Evolutionary conservation across 768 basidiomycete genomes (phyloP), one percentile per base, ranked within the genome.

Genomic region (Collybia nuda): DNA sequence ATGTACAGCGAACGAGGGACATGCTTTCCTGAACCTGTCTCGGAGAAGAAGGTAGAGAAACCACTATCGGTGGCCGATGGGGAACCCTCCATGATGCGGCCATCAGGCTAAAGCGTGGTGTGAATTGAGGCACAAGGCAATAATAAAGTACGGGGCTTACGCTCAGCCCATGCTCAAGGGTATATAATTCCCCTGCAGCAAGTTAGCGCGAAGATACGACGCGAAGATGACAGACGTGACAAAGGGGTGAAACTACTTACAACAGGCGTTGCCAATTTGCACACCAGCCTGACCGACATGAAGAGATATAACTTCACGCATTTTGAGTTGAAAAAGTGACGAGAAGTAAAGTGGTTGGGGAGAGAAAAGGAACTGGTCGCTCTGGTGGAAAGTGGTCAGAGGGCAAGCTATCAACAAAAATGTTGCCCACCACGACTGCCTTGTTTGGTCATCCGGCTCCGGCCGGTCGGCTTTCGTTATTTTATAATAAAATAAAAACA

Each of bases 281-380:
- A 91, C 88, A 85, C 93, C 94, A 66, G 96, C 97, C 79, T 99
- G 97, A 66, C 96, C 96, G 68, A 98, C 95, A 75, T 98, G 93
- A 67, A 98, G 81, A 60, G 93, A 96, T 79, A 97, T 96, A 73
- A 98, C 94, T 88, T 92, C 90, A 80, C 90, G 88, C 90, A 92
- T 92, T 71, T 63, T 77, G 64, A 44, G 62, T 66, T 56, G 51
- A 37, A 52, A 45, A 54, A 21, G 32, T 43, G 53, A 47, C 51
- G 39, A 56, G 40, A 48, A 39, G 23, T 38, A 17, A 36, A 38
- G 54, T 53, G 46, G 49, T 54, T 40, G 47, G 40, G 49, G 41
- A 32, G 56, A 54, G 55, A 63, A 53, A 57, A 48, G 54, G 54
- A 56, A 55, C 48, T 58, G 41, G 44, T 52, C 37, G 52, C 50